Conservation (phyloP, 2,329 filamentous ascomycete genomes). For the Ceratocystiopsis brevicomis region DNA sequence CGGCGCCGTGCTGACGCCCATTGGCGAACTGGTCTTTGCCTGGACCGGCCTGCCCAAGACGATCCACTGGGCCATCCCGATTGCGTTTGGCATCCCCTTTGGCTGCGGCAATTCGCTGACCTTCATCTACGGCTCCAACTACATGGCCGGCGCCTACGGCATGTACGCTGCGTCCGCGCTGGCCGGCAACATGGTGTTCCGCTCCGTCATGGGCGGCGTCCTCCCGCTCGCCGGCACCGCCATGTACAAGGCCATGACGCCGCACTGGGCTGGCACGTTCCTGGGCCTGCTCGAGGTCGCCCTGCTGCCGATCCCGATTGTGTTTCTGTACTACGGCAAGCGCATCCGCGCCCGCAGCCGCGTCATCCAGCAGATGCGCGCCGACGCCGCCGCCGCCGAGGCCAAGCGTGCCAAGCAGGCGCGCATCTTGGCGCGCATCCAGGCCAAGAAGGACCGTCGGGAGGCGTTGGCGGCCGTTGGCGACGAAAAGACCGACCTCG, state of each 20-base stretch:
- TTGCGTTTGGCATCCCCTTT: constrained; percentile 58
- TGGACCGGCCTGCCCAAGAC: constrained; percentile 66
- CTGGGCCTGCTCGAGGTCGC: constrained; percentile 49
- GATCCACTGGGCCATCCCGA: constrained; percentile 63
- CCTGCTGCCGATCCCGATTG: constrained; percentile 55
- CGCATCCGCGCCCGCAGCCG: constrained; percentile 27
- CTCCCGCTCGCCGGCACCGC: constrained; percentile 51
- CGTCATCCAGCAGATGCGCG: constrained; percentile 23
- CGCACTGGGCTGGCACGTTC: constrained; percentile 57
- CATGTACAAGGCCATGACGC: constrained; percentile 49
- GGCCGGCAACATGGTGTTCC: constrained; percentile 54
- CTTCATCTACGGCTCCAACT: constrained; percentile 65
- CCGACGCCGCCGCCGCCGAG: constrained; percentile 17
- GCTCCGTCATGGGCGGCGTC: constrained; percentile 48
- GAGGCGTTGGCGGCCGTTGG: neutral
- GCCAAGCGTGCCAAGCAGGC: constrained; percentile 12
- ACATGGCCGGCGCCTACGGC: constrained; percentile 55
- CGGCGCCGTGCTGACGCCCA: constrained; percentile 51
- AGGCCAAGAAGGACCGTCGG: constrained; percentile 1
- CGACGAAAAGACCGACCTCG: neutral
- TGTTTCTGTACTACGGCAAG: constrained; percentile 44
- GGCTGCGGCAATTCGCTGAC: constrained; percentile 54
- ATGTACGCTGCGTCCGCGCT: constrained; percentile 61
- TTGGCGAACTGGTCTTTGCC: constrained; percentile 70
- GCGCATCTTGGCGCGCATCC: constrained; percentile 7